Conservation (phyloP, 139 green algal species). For the Limnomonas spitsbergensis region DNA sequence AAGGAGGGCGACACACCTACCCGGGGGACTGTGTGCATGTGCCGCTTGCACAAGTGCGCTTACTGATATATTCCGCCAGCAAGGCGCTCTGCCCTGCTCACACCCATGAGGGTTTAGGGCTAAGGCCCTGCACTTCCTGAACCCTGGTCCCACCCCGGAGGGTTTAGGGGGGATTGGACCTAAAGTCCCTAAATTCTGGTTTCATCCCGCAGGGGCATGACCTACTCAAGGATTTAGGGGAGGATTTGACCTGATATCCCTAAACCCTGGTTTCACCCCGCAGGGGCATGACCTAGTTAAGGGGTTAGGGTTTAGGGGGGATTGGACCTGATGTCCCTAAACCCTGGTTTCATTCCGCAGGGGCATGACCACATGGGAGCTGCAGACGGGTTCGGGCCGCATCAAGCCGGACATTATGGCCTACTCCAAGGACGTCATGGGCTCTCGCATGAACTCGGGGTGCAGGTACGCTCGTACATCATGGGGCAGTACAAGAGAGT, state of each 20-base stretch:
- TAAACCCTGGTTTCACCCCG: too few relatives aligned
- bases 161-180: slow-evolving; percentile 95
- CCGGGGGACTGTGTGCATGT: too few relatives aligned
- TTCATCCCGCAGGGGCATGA: slow-evolving; percentile 89
- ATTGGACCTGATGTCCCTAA: slow-evolving; percentile 82
- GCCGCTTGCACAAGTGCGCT: too few relatives aligned
- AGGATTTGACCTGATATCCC: too few relatives aligned
- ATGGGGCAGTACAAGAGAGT: neutral
- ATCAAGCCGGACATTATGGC: slow-evolving; percentile 96
- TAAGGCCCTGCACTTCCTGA: too few relatives aligned
- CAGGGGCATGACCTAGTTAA: slow-evolving; percentile 93
- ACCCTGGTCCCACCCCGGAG: too few relatives aligned
- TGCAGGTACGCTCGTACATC: slow-evolving; percentile 65
- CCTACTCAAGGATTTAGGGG: too few relatives aligned
- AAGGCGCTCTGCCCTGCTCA: too few relatives aligned
- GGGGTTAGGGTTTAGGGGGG: too few relatives aligned
- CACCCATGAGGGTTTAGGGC: too few relatives aligned
- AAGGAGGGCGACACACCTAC: too few relatives aligned
- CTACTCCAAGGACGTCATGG: slow-evolving; percentile 89
- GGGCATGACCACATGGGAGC: slow-evolving; percentile 96
- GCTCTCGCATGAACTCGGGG: slow-evolving; percentile 83
- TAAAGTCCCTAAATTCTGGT: slow-evolving; percentile 74
- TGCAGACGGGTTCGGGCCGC: slow-evolving; percentile 74
- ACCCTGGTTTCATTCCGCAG: slow-evolving; percentile 80
- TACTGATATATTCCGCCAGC: too few relatives aligned